phyloP scores from a whole-genome alignment of 306 rosid species.

The Casuarina glauca region DNA sequence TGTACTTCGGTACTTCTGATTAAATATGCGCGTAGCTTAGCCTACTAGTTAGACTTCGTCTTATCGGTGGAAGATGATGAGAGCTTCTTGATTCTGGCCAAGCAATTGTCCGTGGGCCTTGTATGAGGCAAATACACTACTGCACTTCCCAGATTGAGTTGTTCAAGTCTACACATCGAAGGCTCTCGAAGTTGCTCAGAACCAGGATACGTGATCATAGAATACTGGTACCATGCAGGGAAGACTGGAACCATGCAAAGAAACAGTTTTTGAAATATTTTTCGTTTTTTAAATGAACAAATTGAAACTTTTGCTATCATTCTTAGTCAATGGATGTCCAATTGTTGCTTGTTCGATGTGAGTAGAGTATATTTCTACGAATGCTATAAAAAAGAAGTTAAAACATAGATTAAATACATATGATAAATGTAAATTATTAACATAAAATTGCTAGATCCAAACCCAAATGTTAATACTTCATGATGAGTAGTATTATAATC shows the following conservation, averaged over 20 bases:
- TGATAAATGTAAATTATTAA: no score
- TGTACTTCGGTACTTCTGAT: no score
- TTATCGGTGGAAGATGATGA: background rate
- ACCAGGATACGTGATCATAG: background rate
- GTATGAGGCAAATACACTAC: conserved; percentile 34
- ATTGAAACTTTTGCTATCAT: no score
- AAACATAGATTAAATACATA: no score
- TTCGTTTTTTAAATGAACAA: background rate
- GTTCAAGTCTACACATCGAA: conserved; percentile 42
- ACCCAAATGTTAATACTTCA: no score
- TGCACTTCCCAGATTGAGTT: conserved; percentile 29
- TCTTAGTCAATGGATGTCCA: background rate
- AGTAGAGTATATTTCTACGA: no score
- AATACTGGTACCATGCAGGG: background rate
- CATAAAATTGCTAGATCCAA: no score
- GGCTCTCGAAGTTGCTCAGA: no score
- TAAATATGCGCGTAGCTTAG: no score
- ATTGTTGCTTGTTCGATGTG: no score
- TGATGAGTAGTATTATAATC: no score
- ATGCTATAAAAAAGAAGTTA: no score
- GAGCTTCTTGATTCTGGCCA: conserved; percentile 39
- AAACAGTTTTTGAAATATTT: background rate
- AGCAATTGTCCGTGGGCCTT: conserved; percentile 47
- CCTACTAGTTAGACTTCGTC: background rate
- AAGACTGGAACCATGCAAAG: background rate